Conservation (phyloP, 2,329 filamentous ascomycete genomes). For the Phaeosphaeria sp. region DNA sequence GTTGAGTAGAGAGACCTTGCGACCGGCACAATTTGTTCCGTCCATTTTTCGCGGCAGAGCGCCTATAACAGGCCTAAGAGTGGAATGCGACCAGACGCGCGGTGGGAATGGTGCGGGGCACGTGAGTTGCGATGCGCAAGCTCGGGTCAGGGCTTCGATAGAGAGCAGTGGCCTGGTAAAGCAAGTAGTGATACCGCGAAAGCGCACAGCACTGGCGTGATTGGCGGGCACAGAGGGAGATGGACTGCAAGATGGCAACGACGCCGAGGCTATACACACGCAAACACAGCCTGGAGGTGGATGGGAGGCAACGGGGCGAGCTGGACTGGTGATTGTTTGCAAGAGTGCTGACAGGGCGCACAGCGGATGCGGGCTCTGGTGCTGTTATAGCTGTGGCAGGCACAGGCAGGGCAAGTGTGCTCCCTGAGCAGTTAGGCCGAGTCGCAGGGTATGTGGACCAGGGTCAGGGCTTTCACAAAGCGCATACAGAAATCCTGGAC, state of each 20-base stretch:
- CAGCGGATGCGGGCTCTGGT: slow-evolving; percentile 19
- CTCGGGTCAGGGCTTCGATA: not conserved
- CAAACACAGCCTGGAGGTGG: slow-evolving; percentile 2
- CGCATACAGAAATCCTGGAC: slow-evolving; percentile 13
- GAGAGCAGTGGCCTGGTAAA: not conserved
- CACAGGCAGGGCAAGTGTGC: slow-evolving; percentile 18
- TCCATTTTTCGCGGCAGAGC: slow-evolving; percentile 52
- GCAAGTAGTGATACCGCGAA: not conserved
- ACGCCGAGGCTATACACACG: not conserved
- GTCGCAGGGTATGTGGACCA: slow-evolving; percentile 14
- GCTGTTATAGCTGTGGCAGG: slow-evolving; percentile 24
- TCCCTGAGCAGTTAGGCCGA: slow-evolving; percentile 10
- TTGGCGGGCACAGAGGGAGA: not conserved
- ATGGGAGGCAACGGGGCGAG: not conserved
- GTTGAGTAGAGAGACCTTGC: slow-evolving; percentile 60
- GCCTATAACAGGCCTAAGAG: slow-evolving; percentile 33
- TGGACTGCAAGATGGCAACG: not conserved
- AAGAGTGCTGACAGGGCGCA: slow-evolving; percentile 14
- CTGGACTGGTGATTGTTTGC: not conserved
- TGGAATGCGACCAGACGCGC: slow-evolving; percentile 28
- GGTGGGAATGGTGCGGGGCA: slow-evolving; percentile 1
- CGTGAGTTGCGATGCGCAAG: slow-evolving; percentile 1
- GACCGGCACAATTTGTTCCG: slow-evolving; percentile 59
- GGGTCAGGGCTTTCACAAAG: slow-evolving; percentile 27
- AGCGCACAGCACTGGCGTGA: not conserved